Conservation (phyloP, 495 filamentous ascomycete genomes). For the Peziza echinospora region DNA sequence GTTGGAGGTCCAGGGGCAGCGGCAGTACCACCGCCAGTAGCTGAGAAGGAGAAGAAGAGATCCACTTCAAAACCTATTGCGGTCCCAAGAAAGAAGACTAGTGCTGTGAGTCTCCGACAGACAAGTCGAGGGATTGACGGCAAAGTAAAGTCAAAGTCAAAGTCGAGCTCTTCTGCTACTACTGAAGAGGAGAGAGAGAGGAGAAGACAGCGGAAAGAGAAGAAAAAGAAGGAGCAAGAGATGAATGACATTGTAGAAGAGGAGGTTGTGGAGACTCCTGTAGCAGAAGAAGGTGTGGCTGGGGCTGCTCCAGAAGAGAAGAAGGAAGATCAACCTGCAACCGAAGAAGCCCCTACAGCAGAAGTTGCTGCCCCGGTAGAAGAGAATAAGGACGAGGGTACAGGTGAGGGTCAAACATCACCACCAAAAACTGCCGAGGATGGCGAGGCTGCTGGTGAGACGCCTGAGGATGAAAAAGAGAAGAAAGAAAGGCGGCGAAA, state of each 20-base stretch:
- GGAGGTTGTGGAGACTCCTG: no score
- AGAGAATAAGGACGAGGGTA: neutral
- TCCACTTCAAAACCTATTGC: neutral
- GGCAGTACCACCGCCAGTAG: neutral
- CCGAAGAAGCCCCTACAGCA: neutral
- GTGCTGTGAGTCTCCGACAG: neutral
- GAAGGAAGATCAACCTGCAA: neutral
- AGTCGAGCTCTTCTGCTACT: neutral
- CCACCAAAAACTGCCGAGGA: no score
- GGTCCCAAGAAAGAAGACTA: neutral
- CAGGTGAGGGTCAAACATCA: neutral
- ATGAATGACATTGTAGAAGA: neutral
- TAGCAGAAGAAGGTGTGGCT: neutral
- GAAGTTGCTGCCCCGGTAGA: neutral
- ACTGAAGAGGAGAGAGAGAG: neutral
- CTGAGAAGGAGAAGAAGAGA: neutral
- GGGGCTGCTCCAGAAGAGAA: neutral
- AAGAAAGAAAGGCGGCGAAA: slow-evolving; percentile 18
- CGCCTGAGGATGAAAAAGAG: neutral
- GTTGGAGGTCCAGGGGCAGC: neutral
- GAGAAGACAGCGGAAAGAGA: neutral
- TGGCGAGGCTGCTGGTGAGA: neutral
- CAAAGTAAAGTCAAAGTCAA: neutral
- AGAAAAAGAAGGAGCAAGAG: neutral
- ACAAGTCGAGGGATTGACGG: neutral